Evolutionary conservation across 2,329 filamentous ascomycete genomes (phyloP), one percentile per base, ranked within the genome.

Genomic region (Colletotrichum sp.): DNA sequence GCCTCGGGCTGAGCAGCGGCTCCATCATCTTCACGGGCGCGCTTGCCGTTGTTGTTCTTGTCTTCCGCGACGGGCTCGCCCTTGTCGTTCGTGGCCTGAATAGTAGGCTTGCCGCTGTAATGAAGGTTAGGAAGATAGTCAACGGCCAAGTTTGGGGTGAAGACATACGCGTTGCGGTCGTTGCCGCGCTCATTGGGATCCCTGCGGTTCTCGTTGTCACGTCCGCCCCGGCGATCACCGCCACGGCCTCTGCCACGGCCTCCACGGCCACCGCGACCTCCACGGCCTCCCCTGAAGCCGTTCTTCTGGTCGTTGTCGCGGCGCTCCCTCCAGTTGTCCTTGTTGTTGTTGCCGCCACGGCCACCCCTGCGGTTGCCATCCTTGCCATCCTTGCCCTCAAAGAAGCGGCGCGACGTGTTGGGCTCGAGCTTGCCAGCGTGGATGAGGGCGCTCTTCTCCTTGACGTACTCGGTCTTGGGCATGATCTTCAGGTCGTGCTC

Each of bases 391-490:
- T 80, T 84, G 73, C 89, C 89, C 81, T 91, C 89, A 76, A 84
- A 91, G 81, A 91, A 91, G 76, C 83, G 84, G 18, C 81, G 81
- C 77, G 80, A 83, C 64, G 82, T 83, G 80, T 87, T 91, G 76
- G 93, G 91, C 82, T 92, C 87, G 64, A 95, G 87, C 81, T 92
- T 92, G 76, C 95, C 94, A 58, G 92, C 89, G 79, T 91, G 89
- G 80, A 96, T 96, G 48, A 94, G 91, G 70, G 92, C 87, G 73
- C 89, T 89, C 88, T 96, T 96, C 84, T 93, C 91, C n/a, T 93
- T 90, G 79, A 94, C 93, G 85, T 99, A 99, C 21, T 92, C 94
- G 81, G 92, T 91, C 93, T 99, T 99, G 85, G 92, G 93, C 92
- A 95, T 96, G 87, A 97, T 93, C 83, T 93, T 87, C 67, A 98